Percentiles rank a stretch among this genome's conserved stretches.
Evolutionary conservation across 1,284 basidiomycete species (phyloP).

Genomic region (Anthracocystis panici-leucophaei): DNA sequence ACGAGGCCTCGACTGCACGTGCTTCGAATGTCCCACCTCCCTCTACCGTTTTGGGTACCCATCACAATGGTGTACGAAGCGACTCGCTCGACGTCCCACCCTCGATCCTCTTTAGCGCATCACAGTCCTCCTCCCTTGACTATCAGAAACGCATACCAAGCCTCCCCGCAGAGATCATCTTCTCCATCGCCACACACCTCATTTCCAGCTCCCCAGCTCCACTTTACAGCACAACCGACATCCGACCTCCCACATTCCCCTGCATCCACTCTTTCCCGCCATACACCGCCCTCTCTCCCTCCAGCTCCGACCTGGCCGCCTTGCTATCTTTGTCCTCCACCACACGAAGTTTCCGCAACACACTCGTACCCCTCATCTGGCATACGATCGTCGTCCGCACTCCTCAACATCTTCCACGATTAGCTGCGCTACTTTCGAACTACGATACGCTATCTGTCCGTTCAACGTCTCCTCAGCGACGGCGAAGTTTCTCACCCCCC

Average conservation of each 20-base stretch:
- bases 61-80: neutral
- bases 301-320: neutral
- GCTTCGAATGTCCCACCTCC: neutral
- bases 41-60: too few relatives aligned
- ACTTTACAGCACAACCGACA: neutral
- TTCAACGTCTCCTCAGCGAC: slow-evolving; percentile 6
- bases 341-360: slow-evolving; percentile 18
- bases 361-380: slow-evolving; percentile 23
- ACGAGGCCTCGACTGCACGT: too few relatives aligned
- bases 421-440: slow-evolving; percentile 13
- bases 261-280: slow-evolving; percentile 12
- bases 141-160: neutral
- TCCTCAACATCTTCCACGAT: slow-evolving; percentile 27
- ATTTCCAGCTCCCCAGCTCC: neutral
- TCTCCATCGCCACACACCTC: slow-evolving; percentile 24
- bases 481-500: neutral
- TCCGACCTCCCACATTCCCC: neutral
- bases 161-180: slow-evolving; percentile 32
- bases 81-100: neutral
- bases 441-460: slow-evolving; percentile 31
- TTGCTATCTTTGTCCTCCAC: slow-evolving; percentile 18
- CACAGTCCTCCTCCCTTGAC: too few relatives aligned
- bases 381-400: slow-evolving; percentile 31
- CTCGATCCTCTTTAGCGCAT: too few relatives aligned
- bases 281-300: neutral